Evolutionary conservation across 2,329 filamentous ascomycete species (phyloP).

Genomic region (Leptographium lundbergii): DNA sequence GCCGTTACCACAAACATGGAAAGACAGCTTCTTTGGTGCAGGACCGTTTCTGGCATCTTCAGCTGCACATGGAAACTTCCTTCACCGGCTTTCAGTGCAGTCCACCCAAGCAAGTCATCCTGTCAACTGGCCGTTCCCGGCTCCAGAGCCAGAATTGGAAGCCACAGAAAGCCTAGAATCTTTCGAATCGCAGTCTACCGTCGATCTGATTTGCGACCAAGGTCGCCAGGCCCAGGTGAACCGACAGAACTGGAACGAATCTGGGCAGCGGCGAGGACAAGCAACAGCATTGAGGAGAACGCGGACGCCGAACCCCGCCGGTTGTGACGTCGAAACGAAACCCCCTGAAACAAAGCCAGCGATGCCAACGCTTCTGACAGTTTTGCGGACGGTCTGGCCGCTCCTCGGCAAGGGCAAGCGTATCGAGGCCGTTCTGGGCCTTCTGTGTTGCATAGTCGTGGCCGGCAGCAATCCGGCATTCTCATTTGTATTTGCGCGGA

Average conservation of each 20-base stretch:
- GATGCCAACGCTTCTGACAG: neutral
- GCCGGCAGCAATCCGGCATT: constrained; percentile 57
- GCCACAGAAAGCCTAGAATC: neutral
- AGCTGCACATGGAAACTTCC: neutral
- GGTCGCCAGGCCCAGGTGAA: constrained; percentile 4
- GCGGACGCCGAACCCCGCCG: neutral
- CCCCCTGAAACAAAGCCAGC: neutral
- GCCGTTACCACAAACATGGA: neutral
- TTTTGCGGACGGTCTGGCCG: constrained; percentile 51
- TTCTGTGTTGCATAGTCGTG: constrained; percentile 49
- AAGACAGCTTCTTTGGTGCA: neutral
- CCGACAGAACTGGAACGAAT: neutral
- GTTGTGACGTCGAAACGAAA: too few species aligned
- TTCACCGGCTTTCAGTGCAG: neutral
- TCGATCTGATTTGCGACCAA: constrained; percentile 6
- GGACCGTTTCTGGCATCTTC: neutral
- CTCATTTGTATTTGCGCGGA: constrained; percentile 59
- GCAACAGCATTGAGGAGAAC: too few species aligned
- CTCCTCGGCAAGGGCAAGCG: constrained; percentile 39
- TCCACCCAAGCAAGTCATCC: neutral
- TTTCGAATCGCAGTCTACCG: neutral
- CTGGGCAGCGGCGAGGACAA: neutral
- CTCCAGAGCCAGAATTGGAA: neutral
- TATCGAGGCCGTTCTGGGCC: constrained; percentile 42
- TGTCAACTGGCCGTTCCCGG: neutral